A percentile compares a stretch with the other conserved stretches of the same genome.
phyloP scores from a whole-genome alignment of 169 alveolate genomes.

The Plasmodium chabaudi region DNA sequence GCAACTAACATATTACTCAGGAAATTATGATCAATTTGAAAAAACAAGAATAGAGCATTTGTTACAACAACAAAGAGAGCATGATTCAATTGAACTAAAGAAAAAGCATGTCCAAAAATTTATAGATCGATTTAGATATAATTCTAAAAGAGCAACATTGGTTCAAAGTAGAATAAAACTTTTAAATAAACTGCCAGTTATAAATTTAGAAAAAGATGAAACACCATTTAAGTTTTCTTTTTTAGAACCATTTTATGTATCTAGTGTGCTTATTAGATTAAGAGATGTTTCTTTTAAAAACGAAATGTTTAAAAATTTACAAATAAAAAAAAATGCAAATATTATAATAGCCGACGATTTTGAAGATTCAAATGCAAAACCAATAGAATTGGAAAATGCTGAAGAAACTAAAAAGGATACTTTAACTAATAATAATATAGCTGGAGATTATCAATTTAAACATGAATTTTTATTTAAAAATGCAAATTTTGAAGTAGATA shows the following conservation, averaged over 20 bases:
- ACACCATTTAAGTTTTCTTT: constrained; percentile 95
- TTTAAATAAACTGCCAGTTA: constrained; percentile 93
- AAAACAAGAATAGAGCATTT: constrained; percentile 91
- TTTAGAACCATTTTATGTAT: constrained; percentile 91
- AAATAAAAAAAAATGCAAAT: constrained; percentile 40
- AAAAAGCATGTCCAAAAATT: constrained; percentile 95
- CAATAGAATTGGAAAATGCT: not conserved
- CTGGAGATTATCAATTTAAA: constrained; percentile 59
- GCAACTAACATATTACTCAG: constrained; percentile 91
- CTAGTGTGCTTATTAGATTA: constrained; percentile 88
- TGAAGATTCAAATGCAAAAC: constrained; percentile 37
- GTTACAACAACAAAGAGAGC: constrained; percentile 89
- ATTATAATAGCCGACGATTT: constrained; percentile 55
- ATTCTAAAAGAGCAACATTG: constrained; percentile 95
- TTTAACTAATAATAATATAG: not conserved
- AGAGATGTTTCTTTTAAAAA: constrained; percentile 79
- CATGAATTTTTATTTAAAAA: constrained; percentile 80
- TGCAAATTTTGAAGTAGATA: constrained; percentile 78
- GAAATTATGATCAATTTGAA: constrained; percentile 96
- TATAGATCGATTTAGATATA: constrained; percentile 95
- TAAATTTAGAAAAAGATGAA: constrained; percentile 95
- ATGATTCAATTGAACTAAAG: constrained; percentile 91
- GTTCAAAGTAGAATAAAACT: constrained; percentile 97
- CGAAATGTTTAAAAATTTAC: constrained; percentile 64
- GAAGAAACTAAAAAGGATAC: constrained; percentile 1